Base-by-base conservation (phyloP, 768 basidiomycete species). In the Trametes cubensis region DNA sequence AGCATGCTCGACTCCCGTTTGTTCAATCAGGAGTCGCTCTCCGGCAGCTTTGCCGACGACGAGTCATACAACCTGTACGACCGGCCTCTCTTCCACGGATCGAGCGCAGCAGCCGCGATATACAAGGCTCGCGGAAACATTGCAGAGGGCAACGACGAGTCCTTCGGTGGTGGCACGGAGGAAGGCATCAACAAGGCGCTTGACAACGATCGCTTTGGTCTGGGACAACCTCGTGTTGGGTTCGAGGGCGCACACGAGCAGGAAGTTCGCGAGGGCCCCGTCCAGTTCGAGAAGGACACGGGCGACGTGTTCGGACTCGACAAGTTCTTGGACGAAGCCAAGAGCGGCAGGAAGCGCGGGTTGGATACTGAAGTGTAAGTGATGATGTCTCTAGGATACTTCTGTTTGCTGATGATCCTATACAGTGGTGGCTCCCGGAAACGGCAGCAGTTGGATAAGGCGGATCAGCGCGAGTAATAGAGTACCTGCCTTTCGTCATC, bases 231-330 rank as follows among this genome's bases (percentile, higher is more conserved):
- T 4, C 81, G 81, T 60, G 80, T 91, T 67, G 95, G 95, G 23
- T 98, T 98, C 71, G 94, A 96, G 72, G 96, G 96, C 50, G 92
- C 95, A 15, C 81, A 80, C 42, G 89, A 90, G 20, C 90, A 91
- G 72, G 94, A 95, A 72, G 81, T 89, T 26, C 79, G 88, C 58
- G 92, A 94, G 69, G 97, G 97, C 1, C 97, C 97, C 23, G 97
- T 99, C 44, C 94, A 98, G 71, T 99, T 99, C 71, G 97, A 99
- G 80, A 97, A 98, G 79, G 96, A 99, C 70, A 87, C 90, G 1
- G 84, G 87, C n/a, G 96, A 98, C 81, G 94, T 98, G 20, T 98
- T 98, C 71, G 96, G 96, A 64, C 81, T 98, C 65, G 92, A 97
- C 76, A 88, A 96, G 73, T 98, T 99, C 80, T 83, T 98, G 80